Evolutionary conservation across 164 flowering plant genomes (phyloP).

Genomic region (Sextonia rubra): DNA sequence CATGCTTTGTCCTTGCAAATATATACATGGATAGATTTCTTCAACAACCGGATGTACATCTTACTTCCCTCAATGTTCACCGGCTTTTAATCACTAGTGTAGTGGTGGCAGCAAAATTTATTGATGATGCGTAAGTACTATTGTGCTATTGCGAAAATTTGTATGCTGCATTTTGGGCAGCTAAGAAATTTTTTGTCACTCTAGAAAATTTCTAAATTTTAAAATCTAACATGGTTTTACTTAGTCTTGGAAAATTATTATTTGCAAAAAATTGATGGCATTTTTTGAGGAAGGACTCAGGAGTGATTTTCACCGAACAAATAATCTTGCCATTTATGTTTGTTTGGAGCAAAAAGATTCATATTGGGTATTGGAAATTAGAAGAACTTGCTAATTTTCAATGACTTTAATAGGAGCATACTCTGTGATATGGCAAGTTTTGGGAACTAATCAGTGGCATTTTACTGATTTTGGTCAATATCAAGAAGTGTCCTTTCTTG

Average conservation of each 20-base stretch:
- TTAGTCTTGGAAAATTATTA: background rate
- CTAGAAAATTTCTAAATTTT: background rate
- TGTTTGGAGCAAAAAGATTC: background rate
- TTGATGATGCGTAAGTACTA: slow-evolving; percentile 76
- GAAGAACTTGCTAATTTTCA: too few relatives aligned
- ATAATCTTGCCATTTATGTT: background rate
- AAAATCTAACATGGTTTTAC: background rate
- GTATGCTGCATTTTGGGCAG: background rate
- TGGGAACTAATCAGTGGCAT: too few relatives aligned
- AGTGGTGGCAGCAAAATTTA: slow-evolving; percentile 77
- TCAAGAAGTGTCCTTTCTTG: too few relatives aligned
- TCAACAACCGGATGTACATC: slow-evolving; percentile 27
- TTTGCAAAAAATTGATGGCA: background rate
- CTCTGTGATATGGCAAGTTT: too few relatives aligned
- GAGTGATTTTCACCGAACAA: too few relatives aligned
- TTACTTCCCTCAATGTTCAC: slow-evolving; percentile 78
- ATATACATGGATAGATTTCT: slow-evolving; percentile 73
- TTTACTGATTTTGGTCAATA: too few relatives aligned
- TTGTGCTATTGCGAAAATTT: background rate
- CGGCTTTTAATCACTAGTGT: slow-evolving; percentile 80
- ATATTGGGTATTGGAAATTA: too few relatives aligned
- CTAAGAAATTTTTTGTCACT: background rate
- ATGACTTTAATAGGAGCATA: too few relatives aligned
- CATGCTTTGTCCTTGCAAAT: slow-evolving; percentile 75
- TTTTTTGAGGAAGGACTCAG: background rate